phyloP scores from a whole-genome alignment of 2,329 filamentous ascomycete species.

The Cladosporium colombiae region DNA sequence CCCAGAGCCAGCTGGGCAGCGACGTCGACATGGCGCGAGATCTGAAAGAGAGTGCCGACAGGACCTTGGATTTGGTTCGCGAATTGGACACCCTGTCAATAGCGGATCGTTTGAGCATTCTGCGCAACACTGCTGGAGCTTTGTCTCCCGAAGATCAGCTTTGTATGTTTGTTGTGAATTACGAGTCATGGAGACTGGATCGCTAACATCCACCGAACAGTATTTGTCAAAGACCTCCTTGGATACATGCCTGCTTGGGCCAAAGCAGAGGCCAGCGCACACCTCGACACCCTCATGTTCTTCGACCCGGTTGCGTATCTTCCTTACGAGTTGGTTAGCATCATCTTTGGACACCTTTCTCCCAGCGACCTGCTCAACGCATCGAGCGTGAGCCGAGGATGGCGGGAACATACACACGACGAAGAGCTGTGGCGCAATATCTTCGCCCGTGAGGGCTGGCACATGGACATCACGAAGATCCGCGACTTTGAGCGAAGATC shows the following conservation, averaged over 20 bases:
- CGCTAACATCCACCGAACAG: constrained; percentile 3
- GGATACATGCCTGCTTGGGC: constrained; percentile 18
- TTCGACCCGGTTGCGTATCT: constrained; percentile 88
- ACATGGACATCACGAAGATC: constrained; percentile 35
- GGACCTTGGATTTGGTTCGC: constrained; percentile 11
- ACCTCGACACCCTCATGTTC: constrained; percentile 65
- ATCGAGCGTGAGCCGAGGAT: constrained; percentile 75
- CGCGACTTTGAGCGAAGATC: constrained; percentile 26
- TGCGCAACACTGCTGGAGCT: constrained; percentile 15
- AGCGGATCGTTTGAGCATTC: constrained; percentile 9
- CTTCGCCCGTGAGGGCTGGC: constrained; percentile 84
- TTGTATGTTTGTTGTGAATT: constrained; percentile 5
- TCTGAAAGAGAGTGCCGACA: constrained; percentile 20
- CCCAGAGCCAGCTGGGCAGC: constrained; percentile 50
- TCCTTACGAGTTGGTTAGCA: constrained; percentile 85
- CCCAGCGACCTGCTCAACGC: constrained; percentile 77
- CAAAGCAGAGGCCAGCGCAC: constrained; percentile 20
- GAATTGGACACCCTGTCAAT: constrained; percentile 19
- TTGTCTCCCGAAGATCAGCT: constrained; percentile 25
- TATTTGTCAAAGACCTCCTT: constrained; percentile 17
- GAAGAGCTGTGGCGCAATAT: constrained; percentile 81
- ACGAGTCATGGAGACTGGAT: neutral
- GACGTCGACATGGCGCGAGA: constrained; percentile 37
- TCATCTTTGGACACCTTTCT: constrained; percentile 84
- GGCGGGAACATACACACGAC: constrained; percentile 80